phyloP scores from a whole-genome alignment of 2,329 filamentous ascomycete species.

The Trichoderma koningiopsis region DNA sequence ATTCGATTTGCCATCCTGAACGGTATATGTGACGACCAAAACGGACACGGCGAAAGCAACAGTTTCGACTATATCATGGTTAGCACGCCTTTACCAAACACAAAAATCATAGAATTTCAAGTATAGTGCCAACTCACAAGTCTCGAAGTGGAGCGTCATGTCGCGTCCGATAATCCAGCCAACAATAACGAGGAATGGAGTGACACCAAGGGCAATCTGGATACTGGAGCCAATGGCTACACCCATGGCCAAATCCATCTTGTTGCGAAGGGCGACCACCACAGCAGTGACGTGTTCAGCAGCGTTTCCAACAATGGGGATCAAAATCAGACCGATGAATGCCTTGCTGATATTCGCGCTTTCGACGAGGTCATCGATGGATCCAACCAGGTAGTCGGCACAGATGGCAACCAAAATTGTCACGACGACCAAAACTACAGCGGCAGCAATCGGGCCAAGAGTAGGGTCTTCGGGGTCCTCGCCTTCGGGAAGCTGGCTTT shows the following conservation, averaged over 20 bases:
- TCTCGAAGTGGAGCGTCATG: conserved; percentile 82
- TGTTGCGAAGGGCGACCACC: conserved; percentile 76
- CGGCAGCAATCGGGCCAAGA: conserved; percentile 66
- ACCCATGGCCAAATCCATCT: conserved; percentile 73
- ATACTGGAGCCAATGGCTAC: conserved; percentile 81
- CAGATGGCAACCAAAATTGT: conserved; percentile 73
- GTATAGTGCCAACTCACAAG: conserved; percentile 37
- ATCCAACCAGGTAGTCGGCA: conserved; percentile 76
- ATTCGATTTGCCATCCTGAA: conserved; percentile 81
- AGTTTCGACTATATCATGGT: conserved; percentile 60
- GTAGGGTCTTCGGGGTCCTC: conserved; percentile 49
- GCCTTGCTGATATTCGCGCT: conserved; percentile 74
- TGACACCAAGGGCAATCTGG: conserved; percentile 81
- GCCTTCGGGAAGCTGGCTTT: conserved; percentile 46
- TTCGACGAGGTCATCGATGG: conserved; percentile 72
- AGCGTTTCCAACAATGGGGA: conserved; percentile 79
- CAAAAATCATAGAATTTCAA: background rate
- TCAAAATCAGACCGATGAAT: conserved; percentile 77
- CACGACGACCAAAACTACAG: conserved; percentile 65
- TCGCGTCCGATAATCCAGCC: conserved; percentile 74
- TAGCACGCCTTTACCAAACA: conserved; percentile 19
- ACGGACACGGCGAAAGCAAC: conserved; percentile 76
- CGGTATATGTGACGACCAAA: conserved; percentile 73
- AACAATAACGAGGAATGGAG: conserved; percentile 76
- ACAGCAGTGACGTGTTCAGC: conserved; percentile 82